Percentiles rank a stretch among this genome's conserved stretches.
Conservation (phyloP, 179 eudicot genomes). For the Spergularia azorica region DNA sequence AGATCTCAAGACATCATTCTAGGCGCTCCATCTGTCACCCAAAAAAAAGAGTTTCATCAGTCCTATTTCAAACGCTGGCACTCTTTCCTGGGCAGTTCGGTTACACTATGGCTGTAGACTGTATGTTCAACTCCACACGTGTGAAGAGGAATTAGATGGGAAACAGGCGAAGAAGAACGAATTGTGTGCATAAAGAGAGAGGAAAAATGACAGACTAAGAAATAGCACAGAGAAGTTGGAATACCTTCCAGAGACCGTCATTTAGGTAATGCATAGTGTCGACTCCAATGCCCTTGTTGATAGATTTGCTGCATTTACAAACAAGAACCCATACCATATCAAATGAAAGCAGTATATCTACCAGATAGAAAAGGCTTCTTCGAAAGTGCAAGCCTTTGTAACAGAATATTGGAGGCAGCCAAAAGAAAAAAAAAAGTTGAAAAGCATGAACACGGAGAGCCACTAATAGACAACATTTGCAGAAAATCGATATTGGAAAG, state of each 20-base stretch:
- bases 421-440: not conserved
- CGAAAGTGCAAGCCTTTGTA: no score
- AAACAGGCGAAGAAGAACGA: not conserved
- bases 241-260: slow-evolving; percentile 99
- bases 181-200: not conserved
- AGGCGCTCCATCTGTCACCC: slow-evolving; percentile 63
- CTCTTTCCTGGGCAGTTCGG: not conserved
- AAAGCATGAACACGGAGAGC: no score
- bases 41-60: not conserved
- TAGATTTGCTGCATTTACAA: slow-evolving; percentile 61
- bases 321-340: not conserved
- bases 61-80: not conserved
- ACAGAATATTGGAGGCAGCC: no score
- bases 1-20: slow-evolving; percentile 23
- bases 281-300: slow-evolving; percentile 96
- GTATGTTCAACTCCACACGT: not conserved
- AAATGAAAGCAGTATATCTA: not conserved
- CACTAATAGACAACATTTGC: not conserved
- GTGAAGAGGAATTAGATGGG: not conserved
- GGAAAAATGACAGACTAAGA: not conserved
- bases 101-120: not conserved
- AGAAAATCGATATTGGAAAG: no score
- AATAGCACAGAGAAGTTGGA: not conserved
- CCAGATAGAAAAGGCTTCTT: not conserved
- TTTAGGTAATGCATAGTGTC: slow-evolving; percentile 97